Conservation (phyloP, 257 asterid species). For the Jacaranda copaia region DNA sequence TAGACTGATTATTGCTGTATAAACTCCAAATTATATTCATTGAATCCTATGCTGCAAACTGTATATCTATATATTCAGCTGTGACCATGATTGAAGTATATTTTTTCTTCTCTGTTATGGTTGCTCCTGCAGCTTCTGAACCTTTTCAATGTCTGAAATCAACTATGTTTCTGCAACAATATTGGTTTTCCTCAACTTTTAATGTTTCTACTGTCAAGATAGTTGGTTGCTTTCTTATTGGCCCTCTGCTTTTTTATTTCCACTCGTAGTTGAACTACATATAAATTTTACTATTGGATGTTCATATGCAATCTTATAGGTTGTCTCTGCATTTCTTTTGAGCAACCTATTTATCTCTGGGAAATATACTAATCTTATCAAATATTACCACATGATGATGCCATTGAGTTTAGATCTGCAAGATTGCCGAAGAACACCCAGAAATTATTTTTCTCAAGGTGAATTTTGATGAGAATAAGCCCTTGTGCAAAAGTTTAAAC, state of each 20-base stretch:
- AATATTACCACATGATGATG: background rate
- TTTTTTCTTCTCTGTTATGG: too few relatives aligned
- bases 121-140: too few relatives aligned
- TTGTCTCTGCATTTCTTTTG: background rate
- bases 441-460: slow-evolving; percentile 76
- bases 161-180: too few relatives aligned
- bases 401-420: slow-evolving; percentile 59
- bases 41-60: too few relatives aligned
- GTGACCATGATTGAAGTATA: too few relatives aligned
- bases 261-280: background rate
- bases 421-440: slow-evolving; percentile 62
- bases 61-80: too few relatives aligned
- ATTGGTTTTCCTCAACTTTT: background rate
- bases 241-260: background rate
- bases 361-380: background rate
- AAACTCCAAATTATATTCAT: too few relatives aligned
- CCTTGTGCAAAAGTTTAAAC: slow-evolving; percentile 74
- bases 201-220: background rate
- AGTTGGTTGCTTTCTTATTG: background rate
- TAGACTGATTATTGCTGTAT: too few relatives aligned
- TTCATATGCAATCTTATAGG: background rate
- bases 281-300: background rate
- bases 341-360: background rate
- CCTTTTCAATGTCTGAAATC: too few relatives aligned
- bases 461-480: slow-evolving; percentile 78